phyloP scores from a whole-genome alignment of 1,284 basidiomycete genomes.

The Coniferiporia sulphurascens region DNA sequence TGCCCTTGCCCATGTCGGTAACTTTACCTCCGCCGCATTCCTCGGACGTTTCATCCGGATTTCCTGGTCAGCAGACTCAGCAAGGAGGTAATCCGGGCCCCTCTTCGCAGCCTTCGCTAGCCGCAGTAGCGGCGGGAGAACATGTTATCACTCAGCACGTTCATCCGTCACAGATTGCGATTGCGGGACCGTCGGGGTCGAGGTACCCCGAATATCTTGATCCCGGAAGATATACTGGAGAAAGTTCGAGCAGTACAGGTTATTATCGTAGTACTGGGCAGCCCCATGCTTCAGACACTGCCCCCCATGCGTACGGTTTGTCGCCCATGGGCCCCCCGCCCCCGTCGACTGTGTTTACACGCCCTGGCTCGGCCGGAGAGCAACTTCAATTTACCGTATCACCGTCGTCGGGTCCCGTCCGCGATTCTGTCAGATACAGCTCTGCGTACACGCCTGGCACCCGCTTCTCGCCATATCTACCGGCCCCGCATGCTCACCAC shows the following conservation, averaged over 20 bases:
- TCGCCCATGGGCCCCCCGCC: conserved; percentile 9
- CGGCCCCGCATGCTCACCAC: neutral
- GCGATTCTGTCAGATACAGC: neutral
- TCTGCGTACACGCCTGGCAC: neutral
- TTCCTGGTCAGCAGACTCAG: conserved; percentile 15
- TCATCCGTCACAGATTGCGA: conserved; percentile 6
- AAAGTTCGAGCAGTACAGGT: neutral
- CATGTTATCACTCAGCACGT: neutral
- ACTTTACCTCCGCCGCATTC: conserved; percentile 18
- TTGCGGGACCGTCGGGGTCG: conserved; percentile 12
- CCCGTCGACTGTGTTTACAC: neutral
- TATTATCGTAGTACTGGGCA: neutral
- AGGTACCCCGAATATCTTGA: conserved; percentile 1
- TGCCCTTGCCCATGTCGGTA: conserved; percentile 16
- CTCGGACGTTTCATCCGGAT: conserved; percentile 10
- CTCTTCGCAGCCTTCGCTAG: conserved; percentile 6
- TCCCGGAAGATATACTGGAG: neutral
- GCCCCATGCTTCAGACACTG: neutral
- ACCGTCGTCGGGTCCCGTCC: conserved; percentile 1
- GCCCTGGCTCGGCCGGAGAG: neutral
- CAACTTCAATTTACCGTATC: neutral
- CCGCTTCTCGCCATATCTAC: conserved; percentile 14
- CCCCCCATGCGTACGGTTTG: neutral
- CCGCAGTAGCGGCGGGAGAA: conserved; percentile 3
- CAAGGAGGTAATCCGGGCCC: conserved; percentile 1